Evolutionary conservation across 2,329 filamentous ascomycete species (phyloP).

Genomic region (Epicoccum nigrum): DNA sequence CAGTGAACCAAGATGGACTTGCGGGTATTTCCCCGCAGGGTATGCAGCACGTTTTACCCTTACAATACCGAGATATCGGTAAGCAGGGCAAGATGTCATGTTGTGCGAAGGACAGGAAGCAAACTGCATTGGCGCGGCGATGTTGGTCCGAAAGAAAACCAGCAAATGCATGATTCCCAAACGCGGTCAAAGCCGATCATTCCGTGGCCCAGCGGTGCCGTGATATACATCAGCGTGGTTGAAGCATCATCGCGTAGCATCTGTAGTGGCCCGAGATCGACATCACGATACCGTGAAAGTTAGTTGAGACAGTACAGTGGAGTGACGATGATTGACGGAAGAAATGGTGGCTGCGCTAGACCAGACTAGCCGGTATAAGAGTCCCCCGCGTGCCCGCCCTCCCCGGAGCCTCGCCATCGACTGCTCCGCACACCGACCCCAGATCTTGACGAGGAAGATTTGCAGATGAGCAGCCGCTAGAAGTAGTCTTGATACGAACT

Average conservation of each 20-base stretch:
- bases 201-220: neutral
- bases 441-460: conserved; percentile 20
- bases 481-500: neutral
- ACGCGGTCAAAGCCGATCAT: no score
- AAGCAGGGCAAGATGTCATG: conserved; percentile 1
- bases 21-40: conserved; percentile 18
- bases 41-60: conserved; percentile 14
- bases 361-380: conserved; percentile 7
- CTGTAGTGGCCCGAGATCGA: neutral
- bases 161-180: neutral
- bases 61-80: conserved; percentile 6
- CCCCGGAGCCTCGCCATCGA: conserved; percentile 6
- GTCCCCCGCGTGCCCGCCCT: conserved; percentile 11
- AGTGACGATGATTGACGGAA: conserved; percentile 33
- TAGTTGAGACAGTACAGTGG: neutral
- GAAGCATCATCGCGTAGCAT: neutral
- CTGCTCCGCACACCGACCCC: conserved; percentile 23
- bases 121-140: conserved; percentile 1
- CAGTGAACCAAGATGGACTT: conserved; percentile 1
- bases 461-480: conserved; percentile 7
- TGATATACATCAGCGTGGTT: neutral
- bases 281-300: neutral
- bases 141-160: neutral
- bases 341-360: conserved; percentile 32
- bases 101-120: conserved; percentile 5